Evolutionary conservation across 495 filamentous ascomycete genomes (phyloP).

Genomic region (Trypethelium eluteriae): DNA sequence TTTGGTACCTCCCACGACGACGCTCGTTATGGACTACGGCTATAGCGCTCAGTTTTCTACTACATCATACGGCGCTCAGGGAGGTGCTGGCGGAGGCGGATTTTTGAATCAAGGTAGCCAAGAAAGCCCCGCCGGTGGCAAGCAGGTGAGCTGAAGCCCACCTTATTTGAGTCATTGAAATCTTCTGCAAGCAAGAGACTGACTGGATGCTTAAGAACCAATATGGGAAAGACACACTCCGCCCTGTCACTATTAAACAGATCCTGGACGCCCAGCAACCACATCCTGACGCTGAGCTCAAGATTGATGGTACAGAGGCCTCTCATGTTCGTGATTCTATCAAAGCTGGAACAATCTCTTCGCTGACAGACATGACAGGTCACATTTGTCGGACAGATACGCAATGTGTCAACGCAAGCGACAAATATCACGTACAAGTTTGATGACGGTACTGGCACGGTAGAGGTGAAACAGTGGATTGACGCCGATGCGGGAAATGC

Average conservation of each 20-base stretch:
- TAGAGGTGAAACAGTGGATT: constrained; percentile 91
- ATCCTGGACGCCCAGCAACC: constrained; percentile 69
- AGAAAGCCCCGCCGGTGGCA: constrained; percentile 38
- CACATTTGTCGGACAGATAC: constrained; percentile 82
- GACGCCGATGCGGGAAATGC: constrained; percentile 42
- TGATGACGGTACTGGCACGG: constrained; percentile 87
- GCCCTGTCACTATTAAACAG: constrained; percentile 92
- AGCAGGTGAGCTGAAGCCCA: constrained; percentile 28
- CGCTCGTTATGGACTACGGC: constrained; percentile 10
- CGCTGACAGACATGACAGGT: constrained; percentile 41
- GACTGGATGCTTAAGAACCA: constrained; percentile 8
- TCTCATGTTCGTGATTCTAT: constrained; percentile 37
- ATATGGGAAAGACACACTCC: constrained; percentile 62
- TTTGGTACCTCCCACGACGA: not conserved
- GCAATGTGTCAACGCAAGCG: constrained; percentile 72
- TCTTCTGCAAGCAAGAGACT: constrained; percentile 12
- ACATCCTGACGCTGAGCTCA: constrained; percentile 65
- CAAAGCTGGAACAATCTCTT: not conserved
- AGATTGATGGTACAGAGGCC: constrained; percentile 66
- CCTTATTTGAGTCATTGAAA: no score
- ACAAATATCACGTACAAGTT: constrained; percentile 88
- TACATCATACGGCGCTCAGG: constrained; percentile 53
- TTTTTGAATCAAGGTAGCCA: constrained; percentile 51
- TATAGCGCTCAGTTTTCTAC: constrained; percentile 42
- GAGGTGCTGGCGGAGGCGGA: constrained; percentile 56